Percentiles rank a stretch among this genome's conserved stretches.
These are phyloP conservation scores for Zizania palustris DNA, from an alignment of 202 grass and related monocot species.

Conservation along the genomic window DNA sequence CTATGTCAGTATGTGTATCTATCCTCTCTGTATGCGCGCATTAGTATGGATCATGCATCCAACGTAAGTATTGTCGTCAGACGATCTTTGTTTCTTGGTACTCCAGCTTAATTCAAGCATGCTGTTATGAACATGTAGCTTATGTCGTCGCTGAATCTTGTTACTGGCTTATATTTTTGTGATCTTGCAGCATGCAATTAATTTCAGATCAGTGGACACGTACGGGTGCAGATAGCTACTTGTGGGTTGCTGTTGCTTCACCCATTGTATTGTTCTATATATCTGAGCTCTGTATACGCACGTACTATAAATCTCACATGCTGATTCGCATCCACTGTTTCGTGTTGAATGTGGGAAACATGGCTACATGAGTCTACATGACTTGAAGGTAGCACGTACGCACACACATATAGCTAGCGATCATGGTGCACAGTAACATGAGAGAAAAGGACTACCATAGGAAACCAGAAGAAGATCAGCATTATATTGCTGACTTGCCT, in stretches of 20 bases:
- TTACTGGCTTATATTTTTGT: neutral
- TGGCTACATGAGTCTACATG: neutral
- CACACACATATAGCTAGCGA: neutral
- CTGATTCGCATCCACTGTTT: slow-evolving; percentile 34
- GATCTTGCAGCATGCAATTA: neutral
- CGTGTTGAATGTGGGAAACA: neutral
- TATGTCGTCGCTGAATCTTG: neutral
- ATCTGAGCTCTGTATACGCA: neutral
- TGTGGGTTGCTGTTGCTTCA: neutral
- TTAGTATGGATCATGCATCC: neutral
- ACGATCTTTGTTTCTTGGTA: neutral
- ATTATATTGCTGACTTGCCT: no score
- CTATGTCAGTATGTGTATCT: neutral
- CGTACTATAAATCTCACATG: neutral
- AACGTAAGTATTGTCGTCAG: neutral
- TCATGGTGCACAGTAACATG: no score
- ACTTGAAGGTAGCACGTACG: neutral
- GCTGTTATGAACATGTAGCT: neutral
- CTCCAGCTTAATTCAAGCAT: neutral
- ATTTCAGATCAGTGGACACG: neutral
- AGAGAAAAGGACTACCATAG: no score
- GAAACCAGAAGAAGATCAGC: no score
- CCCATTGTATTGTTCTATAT: neutral
- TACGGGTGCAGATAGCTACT: neutral
- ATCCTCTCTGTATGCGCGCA: no score